Conservation (phyloP, 1,284 basidiomycete species). For the Agroathelia rolfsii region DNA sequence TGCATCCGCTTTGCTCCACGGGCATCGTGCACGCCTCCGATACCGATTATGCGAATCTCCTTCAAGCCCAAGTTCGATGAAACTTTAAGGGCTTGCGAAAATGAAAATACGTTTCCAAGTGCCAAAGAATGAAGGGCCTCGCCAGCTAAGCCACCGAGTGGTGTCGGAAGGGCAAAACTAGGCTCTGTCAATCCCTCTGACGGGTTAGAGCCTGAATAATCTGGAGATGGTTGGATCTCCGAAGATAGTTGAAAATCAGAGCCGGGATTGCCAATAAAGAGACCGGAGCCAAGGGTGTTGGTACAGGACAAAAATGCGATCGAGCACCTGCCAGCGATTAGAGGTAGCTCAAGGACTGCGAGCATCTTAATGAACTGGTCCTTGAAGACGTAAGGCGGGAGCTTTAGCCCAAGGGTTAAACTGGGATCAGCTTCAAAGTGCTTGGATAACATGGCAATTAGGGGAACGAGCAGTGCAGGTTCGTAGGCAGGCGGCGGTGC, state of each 20-base stretch:
- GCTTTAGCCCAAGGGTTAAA: constrained; percentile 68
- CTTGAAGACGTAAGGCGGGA: constrained; percentile 65
- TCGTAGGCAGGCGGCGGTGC: constrained; percentile 59
- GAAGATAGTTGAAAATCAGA: no score
- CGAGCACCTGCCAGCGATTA: no score
- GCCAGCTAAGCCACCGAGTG: constrained; percentile 64
- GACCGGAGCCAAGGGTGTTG: constrained; percentile 64
- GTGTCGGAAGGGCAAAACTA: constrained; percentile 48
- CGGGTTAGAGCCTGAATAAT: no score
- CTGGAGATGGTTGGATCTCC: no score
- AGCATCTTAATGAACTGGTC: constrained; percentile 54
- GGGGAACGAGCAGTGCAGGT: constrained; percentile 29
- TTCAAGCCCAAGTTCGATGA: constrained; percentile 31
- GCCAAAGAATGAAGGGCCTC: constrained; percentile 65
- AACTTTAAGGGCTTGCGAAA: constrained; percentile 39
- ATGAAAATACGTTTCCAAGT: constrained; percentile 62
- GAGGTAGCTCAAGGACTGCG: constrained; percentile 28
- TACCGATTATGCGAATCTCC: constrained; percentile 55
- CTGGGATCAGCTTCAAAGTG: constrained; percentile 37
- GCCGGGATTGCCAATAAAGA: constrained; percentile 50
- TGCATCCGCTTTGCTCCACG: constrained; percentile 55
- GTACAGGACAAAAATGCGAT: constrained; percentile 65
- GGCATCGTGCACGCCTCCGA: constrained; percentile 66
- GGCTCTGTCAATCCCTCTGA: constrained; percentile 5
- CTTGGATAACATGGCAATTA: constrained; percentile 44